Evolutionary conservation across 2,329 filamentous ascomycete species (phyloP).

Genomic region (Colletotrichum sp.): DNA sequence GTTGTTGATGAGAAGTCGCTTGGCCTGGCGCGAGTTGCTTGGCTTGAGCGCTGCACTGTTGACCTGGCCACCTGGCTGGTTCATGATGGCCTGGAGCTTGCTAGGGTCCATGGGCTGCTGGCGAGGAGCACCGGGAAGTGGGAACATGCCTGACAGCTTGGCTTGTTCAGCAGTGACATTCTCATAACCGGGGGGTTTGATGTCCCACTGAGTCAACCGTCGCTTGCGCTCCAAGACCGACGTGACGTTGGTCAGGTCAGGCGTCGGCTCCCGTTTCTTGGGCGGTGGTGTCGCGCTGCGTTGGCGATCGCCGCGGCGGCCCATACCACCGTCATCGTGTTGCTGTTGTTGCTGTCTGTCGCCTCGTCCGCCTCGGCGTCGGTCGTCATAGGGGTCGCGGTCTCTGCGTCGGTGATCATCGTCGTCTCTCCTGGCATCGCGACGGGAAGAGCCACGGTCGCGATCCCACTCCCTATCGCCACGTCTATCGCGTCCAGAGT

Average conservation of each 20-base stretch:
- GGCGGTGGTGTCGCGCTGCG: constrained; percentile 81
- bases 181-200: constrained; percentile 97
- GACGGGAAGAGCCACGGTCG: constrained; percentile 66
- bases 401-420: constrained; percentile 64
- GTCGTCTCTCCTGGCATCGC: constrained; percentile 70
- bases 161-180: constrained; percentile 98
- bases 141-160: constrained; percentile 99
- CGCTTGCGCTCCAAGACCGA: constrained; percentile 86
- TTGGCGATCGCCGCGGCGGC: constrained; percentile 60
- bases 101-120: constrained; percentile 95
- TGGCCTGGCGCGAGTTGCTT: constrained; percentile 91
- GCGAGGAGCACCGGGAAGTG: constrained; percentile 90
- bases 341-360: constrained; percentile 40
- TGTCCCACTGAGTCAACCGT: constrained; percentile 98
- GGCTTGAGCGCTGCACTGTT: constrained; percentile 86
- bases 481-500: constrained; percentile 71
- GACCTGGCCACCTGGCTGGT: constrained; percentile 76
- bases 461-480: constrained; percentile 81
- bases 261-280: constrained; percentile 94
- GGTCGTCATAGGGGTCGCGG: constrained; percentile 58
- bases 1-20: constrained; percentile 88
- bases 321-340: constrained; percentile 35
- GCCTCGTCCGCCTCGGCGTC: constrained; percentile 54
- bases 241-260: constrained; percentile 87
- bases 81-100: constrained; percentile 94